Evolutionary conservation across 805 yeast genomes (phyloP).

Genomic region (Saccharomycopsis sp.): DNA sequence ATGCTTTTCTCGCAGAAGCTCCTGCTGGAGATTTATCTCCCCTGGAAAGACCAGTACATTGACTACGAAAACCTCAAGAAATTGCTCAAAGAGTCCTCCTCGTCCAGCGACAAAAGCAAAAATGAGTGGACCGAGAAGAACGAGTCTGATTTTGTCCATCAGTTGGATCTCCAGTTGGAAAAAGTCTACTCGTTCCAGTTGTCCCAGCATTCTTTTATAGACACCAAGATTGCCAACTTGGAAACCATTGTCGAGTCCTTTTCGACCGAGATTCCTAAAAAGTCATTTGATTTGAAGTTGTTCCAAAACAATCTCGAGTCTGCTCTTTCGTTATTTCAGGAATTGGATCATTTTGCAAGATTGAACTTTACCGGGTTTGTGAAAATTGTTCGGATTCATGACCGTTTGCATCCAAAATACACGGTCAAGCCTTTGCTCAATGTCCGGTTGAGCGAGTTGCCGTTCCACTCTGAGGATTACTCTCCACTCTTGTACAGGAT

Average conservation of each 20-base stretch:
- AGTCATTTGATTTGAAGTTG: slow-evolving; percentile 43
- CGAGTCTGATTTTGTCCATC: slow-evolving; percentile 58
- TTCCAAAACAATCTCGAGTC: slow-evolving; percentile 70
- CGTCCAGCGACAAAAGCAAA: slow-evolving; percentile 19
- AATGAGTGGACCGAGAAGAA: slow-evolving; percentile 64
- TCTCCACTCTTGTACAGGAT: slow-evolving; percentile 81
- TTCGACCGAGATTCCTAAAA: slow-evolving; percentile 12
- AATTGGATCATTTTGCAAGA: slow-evolving; percentile 82
- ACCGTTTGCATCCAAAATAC: slow-evolving; percentile 76
- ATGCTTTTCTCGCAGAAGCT: slow-evolving; percentile 87
- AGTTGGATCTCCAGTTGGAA: slow-evolving; percentile 60
- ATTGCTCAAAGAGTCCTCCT: slow-evolving; percentile 47
- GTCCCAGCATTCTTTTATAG: slow-evolving; percentile 58
- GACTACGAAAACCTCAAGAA: slow-evolving; percentile 58
- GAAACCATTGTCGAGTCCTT: slow-evolving; percentile 43
- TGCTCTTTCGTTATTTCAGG: slow-evolving; percentile 65
- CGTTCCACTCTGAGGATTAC: slow-evolving; percentile 91
- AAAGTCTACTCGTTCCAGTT: slow-evolving; percentile 69
- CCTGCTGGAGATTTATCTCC: slow-evolving; percentile 71
- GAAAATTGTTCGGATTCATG: slow-evolving; percentile 94
- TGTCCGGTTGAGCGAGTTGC: slow-evolving; percentile 78
- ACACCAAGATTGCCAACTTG: slow-evolving; percentile 51
- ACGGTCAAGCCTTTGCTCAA: slow-evolving; percentile 86
- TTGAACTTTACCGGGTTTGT: slow-evolving; percentile 90
- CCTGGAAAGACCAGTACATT: slow-evolving; percentile 76